A percentile compares a stretch with the other conserved stretches of the same genome.
Evolutionary conservation across 2,329 filamentous ascomycete species (phyloP).

Genomic region (Talaromyces marneffei): DNA sequence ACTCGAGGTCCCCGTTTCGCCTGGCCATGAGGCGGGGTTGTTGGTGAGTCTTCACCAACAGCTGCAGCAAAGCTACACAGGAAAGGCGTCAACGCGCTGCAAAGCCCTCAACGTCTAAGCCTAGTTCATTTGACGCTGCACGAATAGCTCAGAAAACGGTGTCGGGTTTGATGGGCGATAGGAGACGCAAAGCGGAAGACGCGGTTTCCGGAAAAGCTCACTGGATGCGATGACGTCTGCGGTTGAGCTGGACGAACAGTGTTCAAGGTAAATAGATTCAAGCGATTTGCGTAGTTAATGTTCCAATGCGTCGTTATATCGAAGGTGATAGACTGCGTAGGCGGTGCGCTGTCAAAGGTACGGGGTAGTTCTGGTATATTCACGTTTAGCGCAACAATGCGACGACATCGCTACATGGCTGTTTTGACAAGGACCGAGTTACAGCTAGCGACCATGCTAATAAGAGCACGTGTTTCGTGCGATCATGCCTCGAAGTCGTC

Average conservation of each 20-base stretch:
- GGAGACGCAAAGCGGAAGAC: not conserved
- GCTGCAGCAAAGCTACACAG: not conserved
- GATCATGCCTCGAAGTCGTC: not conserved
- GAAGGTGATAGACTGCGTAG: not conserved
- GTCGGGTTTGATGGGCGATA: not conserved
- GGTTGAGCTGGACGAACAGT: not conserved
- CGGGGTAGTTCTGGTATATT: not conserved
- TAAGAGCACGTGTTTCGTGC: not conserved
- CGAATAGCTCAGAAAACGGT: not conserved
- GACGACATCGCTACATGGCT: conserved; percentile 15
- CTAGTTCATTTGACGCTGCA: conserved; percentile 7
- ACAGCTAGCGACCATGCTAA: not conserved
- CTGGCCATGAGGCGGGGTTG: conserved; percentile 27
- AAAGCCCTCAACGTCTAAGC: not conserved
- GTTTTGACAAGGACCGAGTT: not conserved
- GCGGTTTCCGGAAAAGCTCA: not conserved
- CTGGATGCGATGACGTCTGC: not conserved
- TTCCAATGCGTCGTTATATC: not conserved
- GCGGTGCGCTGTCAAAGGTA: not conserved
- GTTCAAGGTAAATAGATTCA: not conserved
- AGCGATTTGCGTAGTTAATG: not conserved
- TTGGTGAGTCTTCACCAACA: not conserved
- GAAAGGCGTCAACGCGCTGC: not conserved
- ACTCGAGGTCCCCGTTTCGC: conserved; percentile 25
- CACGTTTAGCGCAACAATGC: conserved; percentile 13